phyloP scores from a whole-genome alignment of 306 rosid species.

The Quercus agrifolia region DNA sequence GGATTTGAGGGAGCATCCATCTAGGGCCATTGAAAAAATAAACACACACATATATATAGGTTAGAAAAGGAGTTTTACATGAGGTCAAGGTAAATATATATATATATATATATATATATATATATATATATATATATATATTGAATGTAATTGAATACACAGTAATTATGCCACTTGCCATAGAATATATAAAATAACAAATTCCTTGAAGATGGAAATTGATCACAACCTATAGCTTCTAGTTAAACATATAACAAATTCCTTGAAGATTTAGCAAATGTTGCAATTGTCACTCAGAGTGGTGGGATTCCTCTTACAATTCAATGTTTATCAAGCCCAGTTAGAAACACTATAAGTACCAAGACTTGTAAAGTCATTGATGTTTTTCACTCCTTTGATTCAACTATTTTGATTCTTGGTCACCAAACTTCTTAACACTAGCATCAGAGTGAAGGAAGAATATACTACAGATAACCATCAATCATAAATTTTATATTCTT shows the following conservation, averaged over 20 bases:
- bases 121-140: too few relatives aligned
- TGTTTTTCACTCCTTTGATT: neutral
- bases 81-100: too few relatives aligned
- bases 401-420: slow-evolving; percentile 6
- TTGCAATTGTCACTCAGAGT: slow-evolving; percentile 44
- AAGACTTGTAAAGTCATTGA: slow-evolving; percentile 9
- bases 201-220: slow-evolving; percentile 43
- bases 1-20: too few relatives aligned
- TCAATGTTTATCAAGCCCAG: slow-evolving; percentile 86
- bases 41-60: too few relatives aligned
- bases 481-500: neutral
- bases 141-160: too few relatives aligned
- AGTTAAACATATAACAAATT: neutral
- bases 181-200: too few relatives aligned
- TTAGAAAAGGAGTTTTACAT: too few relatives aligned
- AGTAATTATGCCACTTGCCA: too few relatives aligned
- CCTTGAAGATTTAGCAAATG: slow-evolving; percentile 58
- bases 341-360: slow-evolving; percentile 71
- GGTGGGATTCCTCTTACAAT: slow-evolving; percentile 72
- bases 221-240: too few relatives aligned
- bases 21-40: too few relatives aligned
- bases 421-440: neutral
- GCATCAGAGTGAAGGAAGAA: neutral
- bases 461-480: neutral
- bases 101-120: too few relatives aligned